These are phyloP conservation scores for Trichoderma sp. DNA, from an alignment of 2,329 filamentous ascomycete genomes.

Conservation along the genomic window DNA sequence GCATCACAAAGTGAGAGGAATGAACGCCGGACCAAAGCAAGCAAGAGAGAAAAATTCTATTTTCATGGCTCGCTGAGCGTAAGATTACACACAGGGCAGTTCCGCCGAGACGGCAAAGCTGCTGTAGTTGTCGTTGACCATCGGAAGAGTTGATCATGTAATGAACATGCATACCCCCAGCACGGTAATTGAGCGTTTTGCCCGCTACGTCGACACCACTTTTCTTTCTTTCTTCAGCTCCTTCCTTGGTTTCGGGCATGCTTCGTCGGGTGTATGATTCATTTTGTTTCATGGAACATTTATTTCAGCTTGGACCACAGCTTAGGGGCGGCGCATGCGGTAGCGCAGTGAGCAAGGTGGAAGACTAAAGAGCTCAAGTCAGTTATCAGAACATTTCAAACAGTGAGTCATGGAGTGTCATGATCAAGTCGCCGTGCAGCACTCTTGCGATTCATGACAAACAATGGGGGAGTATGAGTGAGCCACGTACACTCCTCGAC, in stretches of 20 bases:
- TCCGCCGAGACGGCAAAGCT: background rate
- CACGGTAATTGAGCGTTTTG: background rate
- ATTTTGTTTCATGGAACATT: constrained; percentile 32
- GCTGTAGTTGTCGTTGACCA: constrained; percentile 15
- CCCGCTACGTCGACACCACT: background rate
- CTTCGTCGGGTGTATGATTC: constrained; percentile 1
- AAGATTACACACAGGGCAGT: constrained; percentile 20
- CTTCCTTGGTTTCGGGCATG: background rate
- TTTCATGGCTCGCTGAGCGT: constrained; percentile 20
- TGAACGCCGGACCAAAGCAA: background rate
- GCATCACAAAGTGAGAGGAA: background rate
- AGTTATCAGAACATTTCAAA: background rate
- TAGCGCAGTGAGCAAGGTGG: constrained; percentile 96
- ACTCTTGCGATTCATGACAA: background rate
- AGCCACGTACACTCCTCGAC: constrained; percentile 94
- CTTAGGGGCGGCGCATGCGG: constrained; percentile 91
- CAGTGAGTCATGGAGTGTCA: background rate
- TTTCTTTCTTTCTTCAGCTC: background rate
- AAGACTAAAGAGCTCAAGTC: constrained; percentile 67
- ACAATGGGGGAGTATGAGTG: background rate
- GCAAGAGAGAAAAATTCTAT: constrained; percentile 19
- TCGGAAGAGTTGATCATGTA: background rate
- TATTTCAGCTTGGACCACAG: constrained; percentile 93
- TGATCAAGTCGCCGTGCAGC: background rate
- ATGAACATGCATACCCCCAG: background rate